Conservation (phyloP, 257 asterid genomes). For the Handroanthus guayacan region DNA sequence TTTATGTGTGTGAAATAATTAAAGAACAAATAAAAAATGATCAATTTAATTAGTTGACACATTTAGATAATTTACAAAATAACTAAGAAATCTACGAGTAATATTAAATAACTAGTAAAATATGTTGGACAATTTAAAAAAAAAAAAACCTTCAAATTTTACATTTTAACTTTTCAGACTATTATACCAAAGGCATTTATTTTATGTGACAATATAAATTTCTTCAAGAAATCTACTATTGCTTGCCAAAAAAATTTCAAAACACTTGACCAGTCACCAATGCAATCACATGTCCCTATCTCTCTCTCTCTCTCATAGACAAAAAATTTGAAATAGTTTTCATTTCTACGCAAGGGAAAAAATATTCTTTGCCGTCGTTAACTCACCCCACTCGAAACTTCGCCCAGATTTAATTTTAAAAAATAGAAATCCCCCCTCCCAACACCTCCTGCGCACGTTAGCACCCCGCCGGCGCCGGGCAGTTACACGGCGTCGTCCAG, state of each 20-base stretch:
- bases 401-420: constrained; percentile 24
- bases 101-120: too few relatives aligned
- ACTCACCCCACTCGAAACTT: constrained; percentile 41
- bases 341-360: constrained; percentile 22
- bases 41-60: too few relatives aligned
- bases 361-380: constrained; percentile 43
- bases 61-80: too few relatives aligned
- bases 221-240: too few relatives aligned
- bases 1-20: too few relatives aligned
- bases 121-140: too few relatives aligned
- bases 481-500: constrained; percentile 41
- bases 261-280: constrained; percentile 32
- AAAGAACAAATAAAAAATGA: too few relatives aligned
- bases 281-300: constrained; percentile 25
- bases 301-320: neutral
- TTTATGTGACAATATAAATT: too few relatives aligned
- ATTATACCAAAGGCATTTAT: too few relatives aligned
- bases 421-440: constrained; percentile 41
- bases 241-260: neutral
- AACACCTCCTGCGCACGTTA: constrained; percentile 63
- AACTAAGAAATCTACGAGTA: too few relatives aligned
- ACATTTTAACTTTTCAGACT: too few relatives aligned
- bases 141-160: too few relatives aligned
- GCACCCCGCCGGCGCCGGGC: constrained; percentile 47
- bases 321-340: constrained; percentile 16